Evolutionary conservation across 2,329 filamentous ascomycete species (phyloP), one percentile per base, ranked within the genome.

Genomic region (Paraconiothyrium sp.): DNA sequence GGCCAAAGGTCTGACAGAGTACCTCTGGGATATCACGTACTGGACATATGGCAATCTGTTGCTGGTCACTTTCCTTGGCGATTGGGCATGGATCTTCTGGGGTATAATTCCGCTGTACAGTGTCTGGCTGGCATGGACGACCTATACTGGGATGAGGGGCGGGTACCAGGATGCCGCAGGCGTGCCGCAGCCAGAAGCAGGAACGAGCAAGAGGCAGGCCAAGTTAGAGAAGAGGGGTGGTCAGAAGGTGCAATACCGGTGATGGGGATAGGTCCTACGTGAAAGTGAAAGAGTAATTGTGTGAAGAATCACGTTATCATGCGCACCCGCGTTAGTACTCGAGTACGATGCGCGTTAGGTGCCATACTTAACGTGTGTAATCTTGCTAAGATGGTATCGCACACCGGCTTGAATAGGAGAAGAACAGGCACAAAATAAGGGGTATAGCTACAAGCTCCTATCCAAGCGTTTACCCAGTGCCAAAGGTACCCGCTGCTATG

Each of bases 21-120:
- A 96, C 84, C 92, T 98, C 91, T 99, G 97, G 86, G 95, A 99
- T 81, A 88, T 97, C 54, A 84, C 97, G 57, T 98, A 97, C 87
- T 93, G 97, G 82, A 97, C 93, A 0, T 97, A 94, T 90, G 89
- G 88, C 11, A 91, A 89, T 57, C 83, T 92, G 44, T 80, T 90
- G 9, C 78, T 90, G n/a, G 93, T 90, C 14, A 85, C 90, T 16
- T 66, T 97, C 32, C 86, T 94, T 51, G 95, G 95, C 4, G 93
- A 97, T 77, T 90, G 90, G 82, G 92, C 83, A 3, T 92, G 90
- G 90, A 87, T 88, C 83, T 67, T 88, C 39, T 91, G 86, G 77
- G 57, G 67, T 4, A 74, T 80, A 0, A 76, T 84, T n/a, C 83
- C 83, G 3, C 61, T 75, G n/a, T 85, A 85, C 66, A 80, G 78